Conservation (phyloP, 306 rosid genomes). For the Argentina anserina region DNA sequence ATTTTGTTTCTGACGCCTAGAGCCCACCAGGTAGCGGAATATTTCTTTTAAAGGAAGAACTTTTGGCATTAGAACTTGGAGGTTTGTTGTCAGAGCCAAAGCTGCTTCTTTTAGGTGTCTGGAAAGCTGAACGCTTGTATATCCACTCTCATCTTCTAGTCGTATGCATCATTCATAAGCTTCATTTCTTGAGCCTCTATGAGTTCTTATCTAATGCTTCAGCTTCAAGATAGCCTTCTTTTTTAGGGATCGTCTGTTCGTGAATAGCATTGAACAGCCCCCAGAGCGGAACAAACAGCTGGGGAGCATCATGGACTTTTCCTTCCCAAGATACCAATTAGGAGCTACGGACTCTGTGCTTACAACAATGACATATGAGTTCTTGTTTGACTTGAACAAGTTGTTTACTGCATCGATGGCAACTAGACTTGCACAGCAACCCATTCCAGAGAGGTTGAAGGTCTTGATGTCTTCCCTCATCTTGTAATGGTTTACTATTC, state of each 20-base stretch:
- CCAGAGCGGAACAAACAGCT: constrained; percentile 77
- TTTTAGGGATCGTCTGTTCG: constrained; percentile 39
- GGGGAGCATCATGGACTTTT: constrained; percentile 67
- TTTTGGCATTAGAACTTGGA: constrained; percentile 45
- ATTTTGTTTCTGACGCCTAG: background rate
- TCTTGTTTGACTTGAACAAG: constrained; percentile 46
- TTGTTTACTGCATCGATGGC: constrained; percentile 64
- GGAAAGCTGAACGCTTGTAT: constrained; percentile 54
- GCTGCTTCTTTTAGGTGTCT: constrained; percentile 64
- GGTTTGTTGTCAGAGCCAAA: constrained; percentile 53
- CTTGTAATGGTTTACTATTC: constrained; percentile 62
- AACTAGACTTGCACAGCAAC: constrained; percentile 71
- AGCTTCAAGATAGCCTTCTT: constrained; percentile 53
- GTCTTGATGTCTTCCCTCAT: constrained; percentile 61
- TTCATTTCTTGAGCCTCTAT: constrained; percentile 64
- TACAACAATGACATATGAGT: constrained; percentile 52
- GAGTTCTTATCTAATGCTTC: constrained; percentile 55
- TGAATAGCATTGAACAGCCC: constrained; percentile 69
- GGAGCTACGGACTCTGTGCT: constrained; percentile 72
- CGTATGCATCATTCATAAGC: constrained; percentile 72
- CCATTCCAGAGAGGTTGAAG: constrained; percentile 80
- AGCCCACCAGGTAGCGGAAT: constrained; percentile 19
- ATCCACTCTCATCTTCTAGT: constrained; percentile 54
- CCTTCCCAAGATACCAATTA: constrained; percentile 72
- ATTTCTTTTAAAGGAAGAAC: constrained; percentile 59